phyloP scores from a whole-genome alignment of 805 yeast species.

The Teunomyces gatunensis region DNA sequence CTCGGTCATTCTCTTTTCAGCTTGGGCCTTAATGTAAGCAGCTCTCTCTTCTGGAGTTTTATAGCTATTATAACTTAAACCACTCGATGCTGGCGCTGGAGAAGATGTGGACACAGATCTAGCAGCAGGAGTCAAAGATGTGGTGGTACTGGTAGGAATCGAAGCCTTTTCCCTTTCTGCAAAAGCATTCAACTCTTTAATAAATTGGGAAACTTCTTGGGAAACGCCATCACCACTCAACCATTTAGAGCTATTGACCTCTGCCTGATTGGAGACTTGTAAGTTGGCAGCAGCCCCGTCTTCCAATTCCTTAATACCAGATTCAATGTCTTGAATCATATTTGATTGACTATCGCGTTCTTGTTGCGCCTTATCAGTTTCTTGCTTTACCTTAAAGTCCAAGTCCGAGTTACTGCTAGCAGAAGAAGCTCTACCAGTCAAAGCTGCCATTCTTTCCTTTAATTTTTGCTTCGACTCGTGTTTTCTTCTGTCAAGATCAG shows the following conservation, averaged over 20 bases:
- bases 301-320: slow-evolving; percentile 64
- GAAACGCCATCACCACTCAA: slow-evolving; percentile 78
- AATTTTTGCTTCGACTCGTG: slow-evolving; percentile 77
- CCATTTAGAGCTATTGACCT: slow-evolving; percentile 66
- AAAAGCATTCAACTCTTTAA: slow-evolving; percentile 47
- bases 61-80: slow-evolving; percentile 23
- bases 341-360: slow-evolving; percentile 56
- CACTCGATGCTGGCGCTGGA: slow-evolving; percentile 14
- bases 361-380: slow-evolving; percentile 46
- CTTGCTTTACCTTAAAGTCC: slow-evolving; percentile 53
- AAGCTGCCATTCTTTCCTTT: slow-evolving; percentile 86
- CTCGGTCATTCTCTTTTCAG: slow-evolving; percentile 75
- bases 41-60: slow-evolving; percentile 66
- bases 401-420: slow-evolving; percentile 49
- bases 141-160: neutral
- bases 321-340: slow-evolving; percentile 68
- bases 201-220: slow-evolving; percentile 58
- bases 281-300: slow-evolving; percentile 44
- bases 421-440: slow-evolving; percentile 70
- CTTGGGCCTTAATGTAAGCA: slow-evolving; percentile 77
- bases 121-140: slow-evolving; percentile 6
- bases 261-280: slow-evolving; percentile 40
- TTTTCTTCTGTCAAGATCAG: slow-evolving; percentile 78
- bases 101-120: slow-evolving; percentile 2
- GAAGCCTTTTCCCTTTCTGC: neutral